These are phyloP conservation scores for Annulohypoxylon bovei DNA, from an alignment of 495 filamentous ascomycete genomes.

Conservation along the genomic window DNA sequence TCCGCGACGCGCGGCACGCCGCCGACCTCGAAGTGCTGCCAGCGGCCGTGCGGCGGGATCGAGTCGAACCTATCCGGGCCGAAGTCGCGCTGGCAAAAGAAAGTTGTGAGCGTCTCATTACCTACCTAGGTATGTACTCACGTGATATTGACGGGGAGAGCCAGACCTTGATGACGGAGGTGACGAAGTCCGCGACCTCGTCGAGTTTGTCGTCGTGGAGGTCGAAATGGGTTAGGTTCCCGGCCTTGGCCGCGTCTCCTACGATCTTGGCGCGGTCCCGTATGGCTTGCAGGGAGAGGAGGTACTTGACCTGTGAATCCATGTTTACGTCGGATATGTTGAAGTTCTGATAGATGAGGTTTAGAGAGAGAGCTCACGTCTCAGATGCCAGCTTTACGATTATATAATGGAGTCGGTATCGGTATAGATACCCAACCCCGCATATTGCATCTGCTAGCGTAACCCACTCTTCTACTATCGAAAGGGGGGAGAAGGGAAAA, in stretches of 20 bases:
- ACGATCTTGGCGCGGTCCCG: neutral
- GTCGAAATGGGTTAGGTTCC: slow-evolving; percentile 1
- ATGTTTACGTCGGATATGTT: neutral
- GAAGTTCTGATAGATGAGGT: neutral
- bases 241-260: slow-evolving; percentile 2
- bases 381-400: neutral
- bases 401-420: neutral
- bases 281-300: neutral
- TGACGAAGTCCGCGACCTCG: slow-evolving; percentile 15
- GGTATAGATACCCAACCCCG: slow-evolving; percentile 6
- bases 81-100: slow-evolving; percentile 79
- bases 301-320: slow-evolving; percentile 6
- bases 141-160: neutral
- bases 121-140: neutral
- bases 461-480: neutral
- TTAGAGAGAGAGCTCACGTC: neutral
- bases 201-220: neutral
- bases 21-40: slow-evolving; percentile 90
- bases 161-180: slow-evolving; percentile 8
- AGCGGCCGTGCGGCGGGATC: slow-evolving; percentile 86
- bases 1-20: slow-evolving; percentile 72
- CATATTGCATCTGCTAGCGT: slow-evolving; percentile 5
- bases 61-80: slow-evolving; percentile 76
- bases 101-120: slow-evolving; percentile 3
- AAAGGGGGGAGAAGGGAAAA: neutral